These are phyloP conservation scores for Ustilago cynodontis DNA, from an alignment of 1,284 basidiomycete genomes.

Conservation along the genomic window DNA sequence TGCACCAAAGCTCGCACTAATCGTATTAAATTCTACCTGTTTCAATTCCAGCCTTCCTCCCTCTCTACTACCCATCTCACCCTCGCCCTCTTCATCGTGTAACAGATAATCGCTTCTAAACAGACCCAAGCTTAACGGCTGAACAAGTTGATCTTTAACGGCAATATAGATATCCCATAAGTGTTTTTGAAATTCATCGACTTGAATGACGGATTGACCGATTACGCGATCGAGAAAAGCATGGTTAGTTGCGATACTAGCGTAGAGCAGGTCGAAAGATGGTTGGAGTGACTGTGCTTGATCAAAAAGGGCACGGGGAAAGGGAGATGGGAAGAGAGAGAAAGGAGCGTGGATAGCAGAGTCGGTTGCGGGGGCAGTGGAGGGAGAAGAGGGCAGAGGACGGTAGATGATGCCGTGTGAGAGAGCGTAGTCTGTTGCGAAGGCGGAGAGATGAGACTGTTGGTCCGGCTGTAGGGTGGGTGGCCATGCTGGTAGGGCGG, in stretches of 20 bases:
- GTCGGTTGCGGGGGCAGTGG: slow-evolving; percentile 67
- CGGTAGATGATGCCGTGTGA: slow-evolving; percentile 87
- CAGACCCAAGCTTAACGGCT: slow-evolving; percentile 89
- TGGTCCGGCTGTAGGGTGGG: slow-evolving; percentile 77
- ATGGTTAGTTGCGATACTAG: slow-evolving; percentile 83
- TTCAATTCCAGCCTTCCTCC: slow-evolving; percentile 77
- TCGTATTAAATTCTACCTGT: slow-evolving; percentile 99
- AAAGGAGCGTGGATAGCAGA: slow-evolving; percentile 89
- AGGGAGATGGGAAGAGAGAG: slow-evolving; percentile 86
- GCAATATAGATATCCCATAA: slow-evolving; percentile 88
- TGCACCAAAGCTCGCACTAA: slow-evolving; percentile 89
- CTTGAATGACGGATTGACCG: slow-evolving; percentile 82
- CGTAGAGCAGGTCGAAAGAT: slow-evolving; percentile 86
- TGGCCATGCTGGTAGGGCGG: slow-evolving; percentile 75
- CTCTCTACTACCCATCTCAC: slow-evolving; percentile 35
- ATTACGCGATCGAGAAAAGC: slow-evolving; percentile 85
- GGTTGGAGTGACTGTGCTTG: slow-evolving; percentile 79
- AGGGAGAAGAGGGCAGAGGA: slow-evolving; percentile 73
- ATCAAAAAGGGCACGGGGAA: slow-evolving; percentile 81
- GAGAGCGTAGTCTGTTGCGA: slow-evolving; percentile 86
- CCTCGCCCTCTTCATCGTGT: slow-evolving; percentile 72
- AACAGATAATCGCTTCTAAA: slow-evolving; percentile 96
- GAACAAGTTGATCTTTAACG: slow-evolving; percentile 70
- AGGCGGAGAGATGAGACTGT: slow-evolving; percentile 75
- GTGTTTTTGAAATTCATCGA: slow-evolving; percentile 86